These are phyloP conservation scores for Yarrowia bubula DNA, from an alignment of 805 yeast species.

Conservation along the genomic window DNA sequence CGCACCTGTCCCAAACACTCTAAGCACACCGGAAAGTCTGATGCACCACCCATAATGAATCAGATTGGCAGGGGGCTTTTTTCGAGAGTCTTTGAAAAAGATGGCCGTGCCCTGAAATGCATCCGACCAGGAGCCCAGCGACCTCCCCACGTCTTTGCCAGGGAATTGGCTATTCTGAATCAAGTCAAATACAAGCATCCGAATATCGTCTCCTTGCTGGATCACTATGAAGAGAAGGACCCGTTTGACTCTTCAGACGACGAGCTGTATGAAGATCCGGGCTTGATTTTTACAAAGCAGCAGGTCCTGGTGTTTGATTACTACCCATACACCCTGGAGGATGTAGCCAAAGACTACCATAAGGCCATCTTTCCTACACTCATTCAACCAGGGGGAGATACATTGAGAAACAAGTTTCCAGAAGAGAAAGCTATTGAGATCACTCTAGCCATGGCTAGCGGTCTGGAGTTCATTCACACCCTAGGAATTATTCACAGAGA, in stretches of 20 bases:
- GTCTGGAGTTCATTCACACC: slow-evolving; percentile 58
- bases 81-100: slow-evolving; percentile 43
- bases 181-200: slow-evolving; percentile 29
- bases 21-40: neutral
- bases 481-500: slow-evolving; percentile 65
- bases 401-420: slow-evolving; percentile 42
- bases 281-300: slow-evolving; percentile 44
- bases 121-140: slow-evolving; percentile 50
- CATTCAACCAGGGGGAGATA: slow-evolving; percentile 31
- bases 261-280: slow-evolving; percentile 36
- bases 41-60: slow-evolving; percentile 24
- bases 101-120: slow-evolving; percentile 48
- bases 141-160: slow-evolving; percentile 54
- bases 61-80: slow-evolving; percentile 47
- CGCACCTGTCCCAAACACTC: neutral
- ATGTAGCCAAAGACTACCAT: slow-evolving; percentile 40
- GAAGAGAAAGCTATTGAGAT: slow-evolving; percentile 37
- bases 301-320: slow-evolving; percentile 29
- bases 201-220: slow-evolving; percentile 35
- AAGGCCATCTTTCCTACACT: slow-evolving; percentile 39
- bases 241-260: slow-evolving; percentile 34
- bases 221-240: slow-evolving; percentile 31
- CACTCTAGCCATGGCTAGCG: slow-evolving; percentile 49
- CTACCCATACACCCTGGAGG: slow-evolving; percentile 41
- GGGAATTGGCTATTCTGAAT: slow-evolving; percentile 46